Evolutionary conservation across 208 protist species (phyloP).

Genomic region (Trypanosoma brucei): DNA sequence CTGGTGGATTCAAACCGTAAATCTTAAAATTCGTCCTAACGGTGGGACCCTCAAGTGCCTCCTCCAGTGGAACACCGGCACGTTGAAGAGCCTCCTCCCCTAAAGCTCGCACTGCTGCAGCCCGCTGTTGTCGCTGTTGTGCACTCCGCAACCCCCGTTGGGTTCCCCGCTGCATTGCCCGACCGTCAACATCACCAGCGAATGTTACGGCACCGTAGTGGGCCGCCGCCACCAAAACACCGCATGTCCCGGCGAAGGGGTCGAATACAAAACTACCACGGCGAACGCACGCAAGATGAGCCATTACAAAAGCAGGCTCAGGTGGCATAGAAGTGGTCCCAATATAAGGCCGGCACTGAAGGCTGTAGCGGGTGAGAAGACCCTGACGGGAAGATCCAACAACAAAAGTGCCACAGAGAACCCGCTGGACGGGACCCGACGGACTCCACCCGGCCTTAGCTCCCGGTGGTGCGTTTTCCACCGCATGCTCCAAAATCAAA

Average conservation of each 20-base stretch:
- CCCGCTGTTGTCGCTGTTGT: constrained; percentile 69
- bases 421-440: constrained; percentile 39
- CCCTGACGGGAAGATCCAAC: constrained; percentile 31
- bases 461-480: constrained; percentile 33
- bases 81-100: constrained; percentile 19
- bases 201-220: constrained; percentile 84
- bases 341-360: constrained; percentile 88
- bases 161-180: constrained; percentile 73
- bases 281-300: constrained; percentile 77
- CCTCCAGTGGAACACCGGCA: constrained; percentile 29
- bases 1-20: constrained; percentile 64
- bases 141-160: constrained; percentile 39
- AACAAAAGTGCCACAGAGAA: constrained; percentile 39
- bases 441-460: constrained; percentile 25
- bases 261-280: constrained; percentile 74
- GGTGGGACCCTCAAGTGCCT: constrained; percentile 32
- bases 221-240: constrained; percentile 79
- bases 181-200: constrained; percentile 88
- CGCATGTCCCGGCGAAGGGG: constrained; percentile 92
- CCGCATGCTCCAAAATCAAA: constrained; percentile 60
- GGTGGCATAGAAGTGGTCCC: constrained; percentile 95
- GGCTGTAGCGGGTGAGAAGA: constrained; percentile 68
- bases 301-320: constrained; percentile 90
- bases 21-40: constrained; percentile 89
- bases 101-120: constrained; percentile 41